Evolutionary conservation across 2,329 filamentous ascomycete genomes (phyloP).

Genomic region (Colletotrichum tanaceti): DNA sequence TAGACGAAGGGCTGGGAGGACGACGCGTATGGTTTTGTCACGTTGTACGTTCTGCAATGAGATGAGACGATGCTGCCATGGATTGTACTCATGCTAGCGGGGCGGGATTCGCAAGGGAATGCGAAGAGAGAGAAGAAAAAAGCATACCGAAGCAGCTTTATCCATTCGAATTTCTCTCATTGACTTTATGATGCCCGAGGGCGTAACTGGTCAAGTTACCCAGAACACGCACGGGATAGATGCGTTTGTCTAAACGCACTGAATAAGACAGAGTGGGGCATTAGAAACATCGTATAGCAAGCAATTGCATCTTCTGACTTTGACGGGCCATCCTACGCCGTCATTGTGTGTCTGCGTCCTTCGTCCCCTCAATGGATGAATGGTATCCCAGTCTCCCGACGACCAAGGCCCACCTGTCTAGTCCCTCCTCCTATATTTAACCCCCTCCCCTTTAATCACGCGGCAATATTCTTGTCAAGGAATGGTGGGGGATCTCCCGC

Average conservation of each 20-base stretch:
- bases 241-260: background rate
- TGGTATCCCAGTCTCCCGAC: too few relatives aligned
- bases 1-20: background rate
- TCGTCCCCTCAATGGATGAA: too few relatives aligned
- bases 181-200: background rate
- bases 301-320: constrained; percentile 29
- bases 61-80: constrained; percentile 21
- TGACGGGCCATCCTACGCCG: background rate
- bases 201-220: background rate
- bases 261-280: background rate
- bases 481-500: too few relatives aligned
- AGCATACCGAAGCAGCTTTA: background rate
- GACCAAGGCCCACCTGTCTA: too few relatives aligned
- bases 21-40: background rate
- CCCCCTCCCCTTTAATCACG: too few relatives aligned
- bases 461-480: too few relatives aligned
- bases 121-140: background rate
- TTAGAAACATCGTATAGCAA: constrained; percentile 31
- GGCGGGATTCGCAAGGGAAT: background rate
- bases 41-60: constrained; percentile 27
- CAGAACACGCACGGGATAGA: background rate
- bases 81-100: constrained; percentile 1
- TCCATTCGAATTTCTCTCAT: background rate
- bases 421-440: too few relatives aligned
- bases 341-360: too few relatives aligned